Base-by-base conservation (phyloP, 495 filamentous ascomycete genomes). In the Oleoguttula mirabilis region DNA sequence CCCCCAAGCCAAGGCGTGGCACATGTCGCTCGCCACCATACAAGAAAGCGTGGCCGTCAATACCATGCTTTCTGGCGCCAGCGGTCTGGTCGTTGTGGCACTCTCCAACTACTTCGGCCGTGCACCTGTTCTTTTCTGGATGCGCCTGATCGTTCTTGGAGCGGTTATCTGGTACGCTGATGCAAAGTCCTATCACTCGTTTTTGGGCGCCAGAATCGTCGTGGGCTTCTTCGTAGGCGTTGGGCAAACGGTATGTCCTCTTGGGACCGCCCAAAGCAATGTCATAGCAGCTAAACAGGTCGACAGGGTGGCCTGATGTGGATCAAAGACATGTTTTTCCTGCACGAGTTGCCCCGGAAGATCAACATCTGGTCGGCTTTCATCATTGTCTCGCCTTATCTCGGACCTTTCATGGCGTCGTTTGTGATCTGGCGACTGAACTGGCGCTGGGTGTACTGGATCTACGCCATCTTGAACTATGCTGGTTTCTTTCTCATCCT, bases 241-340 rank as follows among this genome's bases (percentile, higher is more conserved):
- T 6, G 38, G 14, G 16, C 38, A 40, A 30, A n/a, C 21, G 21
- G 38, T 40, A 40, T 7, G 38, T 40, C 10, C 10, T n/a, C 11
- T 15, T n/a, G 21, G 35, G 14, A 8, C 14, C n/a, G n/a, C n/a
- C 14, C 27, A 30, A 8, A 8, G 27, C 27, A 8, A 30, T 30
- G 14, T 30, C 27, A 14, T 30, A 14, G 14, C n/a, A n/a, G n/a
- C 27, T 30, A 30, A 38, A n/a, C 17, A 14, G 30, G n/a, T 45
- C 24, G 14, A 31, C 46, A 49, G 41, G 36, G 32, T 22, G 46
- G 40, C 3, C 19, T 49, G 22, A 24, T 45, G 46, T 49, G 25
- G 25, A 45, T 49, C 21, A 45, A 45, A 27, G 46, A 49, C 39
- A 49, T 49, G 46, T 49, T 49, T 42, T 49, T 49, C 41, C 39